Base-by-base conservation (phyloP, 768 basidiomycete species). In the Rhodotorula graminis region DNA sequence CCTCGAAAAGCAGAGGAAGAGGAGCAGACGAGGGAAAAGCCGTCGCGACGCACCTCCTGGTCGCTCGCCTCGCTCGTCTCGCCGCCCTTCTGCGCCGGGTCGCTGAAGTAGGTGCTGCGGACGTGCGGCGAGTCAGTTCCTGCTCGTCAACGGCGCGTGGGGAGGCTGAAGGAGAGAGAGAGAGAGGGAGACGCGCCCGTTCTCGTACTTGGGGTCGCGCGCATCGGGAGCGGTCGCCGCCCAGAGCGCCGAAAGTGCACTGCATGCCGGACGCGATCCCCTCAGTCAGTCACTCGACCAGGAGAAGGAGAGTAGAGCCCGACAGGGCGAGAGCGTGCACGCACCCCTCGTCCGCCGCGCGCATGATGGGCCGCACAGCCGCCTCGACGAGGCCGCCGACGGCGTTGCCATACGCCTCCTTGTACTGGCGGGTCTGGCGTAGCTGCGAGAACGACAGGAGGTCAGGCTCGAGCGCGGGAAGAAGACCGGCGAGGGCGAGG, bases 381-480 rank as follows among this genome's bases (percentile, higher is more conserved):
- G 70, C 49, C 33, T 63, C 42, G 44, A 71, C 59, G 12, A 60
- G 12, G 31, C 29, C n/a, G 27, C 73, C 73, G 18, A 33, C 44
- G 0, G 19, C 37, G 15, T 67, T 66, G 16, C 73, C 73, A 50
- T 71, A 71, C n/a, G 73, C 73, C 19, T 68, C 66, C n/a, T 65
- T 56, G 67, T 71, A 75, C 64, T 75, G 70, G 11, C 46, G 33
- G 8, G 60, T 61, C 60, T 75, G 73, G 3, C 73, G 50, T 52
- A 27, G 50, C 50, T 52, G 25, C 50, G 50, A 10, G 23, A 25
- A 10, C 5, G 37, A 37, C 5, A 37, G 12, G 25, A 2, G 10
- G 50, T 52, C 25, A 52, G 50, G 50, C 23, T 25, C 11, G 19
- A 7, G 47, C 47, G 18, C 15, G 44, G 44, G 44, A 12, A 14